These are phyloP conservation scores for Russula abietina DNA, from an alignment of 768 basidiomycete genomes.

Conservation along the genomic window DNA sequence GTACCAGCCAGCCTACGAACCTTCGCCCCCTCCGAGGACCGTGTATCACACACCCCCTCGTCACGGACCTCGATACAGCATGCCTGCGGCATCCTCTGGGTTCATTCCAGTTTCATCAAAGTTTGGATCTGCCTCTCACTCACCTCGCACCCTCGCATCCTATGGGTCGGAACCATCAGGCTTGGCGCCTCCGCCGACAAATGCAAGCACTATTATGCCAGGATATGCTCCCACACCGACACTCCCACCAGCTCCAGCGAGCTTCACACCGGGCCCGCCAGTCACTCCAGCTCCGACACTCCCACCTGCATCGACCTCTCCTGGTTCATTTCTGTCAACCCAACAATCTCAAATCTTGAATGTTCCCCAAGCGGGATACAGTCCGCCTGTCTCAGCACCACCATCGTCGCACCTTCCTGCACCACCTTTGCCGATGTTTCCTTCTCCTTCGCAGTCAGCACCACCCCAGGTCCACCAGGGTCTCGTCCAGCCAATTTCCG, in stretches of 20 bases:
- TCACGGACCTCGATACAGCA: slow-evolving; percentile 58
- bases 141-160: slow-evolving; percentile 5
- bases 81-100: slow-evolving; percentile 62
- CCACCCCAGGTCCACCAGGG: slow-evolving; percentile 19
- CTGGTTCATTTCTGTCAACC: slow-evolving; percentile 14
- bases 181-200: slow-evolving; percentile 21
- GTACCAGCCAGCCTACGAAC: slow-evolving; percentile 46
- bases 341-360: slow-evolving; percentile 10
- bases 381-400: slow-evolving; percentile 23
- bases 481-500: not conserved
- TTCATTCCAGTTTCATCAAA: slow-evolving; percentile 50
- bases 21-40: slow-evolving; percentile 33
- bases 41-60: slow-evolving; percentile 34
- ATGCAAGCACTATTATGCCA: slow-evolving; percentile 26
- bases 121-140: slow-evolving; percentile 12
- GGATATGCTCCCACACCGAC: slow-evolving; percentile 27
- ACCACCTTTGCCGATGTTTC: slow-evolving; percentile 28
- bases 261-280: slow-evolving; percentile 2
- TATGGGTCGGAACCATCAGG: slow-evolving; percentile 26
- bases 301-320: slow-evolving; percentile 3
- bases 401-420: slow-evolving; percentile 27
- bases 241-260: slow-evolving; percentile 20
- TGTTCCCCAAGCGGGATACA: slow-evolving; percentile 17
- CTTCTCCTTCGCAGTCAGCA: slow-evolving; percentile 37
- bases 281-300: slow-evolving; percentile 22